Evolutionary conservation across 2,329 filamentous ascomycete genomes (phyloP), one percentile per base, ranked within the genome.

Genomic region (Thelonectria rubi): DNA sequence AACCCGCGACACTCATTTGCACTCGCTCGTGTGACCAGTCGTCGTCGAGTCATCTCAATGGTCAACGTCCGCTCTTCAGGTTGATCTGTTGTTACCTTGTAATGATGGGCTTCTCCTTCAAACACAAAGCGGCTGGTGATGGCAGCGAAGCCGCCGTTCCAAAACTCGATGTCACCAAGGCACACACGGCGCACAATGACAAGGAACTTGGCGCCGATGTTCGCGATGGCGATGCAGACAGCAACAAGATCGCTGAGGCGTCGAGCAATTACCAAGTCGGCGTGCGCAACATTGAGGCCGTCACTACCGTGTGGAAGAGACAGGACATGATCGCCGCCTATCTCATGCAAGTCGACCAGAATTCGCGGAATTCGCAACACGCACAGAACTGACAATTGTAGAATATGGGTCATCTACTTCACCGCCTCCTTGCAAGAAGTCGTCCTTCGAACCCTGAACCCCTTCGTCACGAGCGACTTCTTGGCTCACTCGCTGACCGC

Each of bases 281-380:
- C 72, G 80, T 84, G 17, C 77, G 79, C 59, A 79, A 79, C 53
- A 77, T 83, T n/a, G 79, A 83, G 68, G 82, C 81, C 14, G 77
- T 78, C 9, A 79, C 82, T 26, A 65, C 63, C 7, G 66, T 69
- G 18, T 72, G 70, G 70, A 79, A 77, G 45, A 78, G 80, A 37
- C 82, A 81, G 32, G 73, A 81, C 52, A 73, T 84, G 14, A 75
- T 79, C n/a, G 18, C 73, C 1, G 79, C 81, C 39, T 83, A 83
- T 60, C 50, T 71, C 39, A 70, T 81, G 81, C 82, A 72, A 69
- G 80, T 37, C n/a, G 21, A 30, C 12, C 17, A 3, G 8, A 30
- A n/a, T n/a, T 11, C 21, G 18, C 30, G 6, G n/a, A 24, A 20
- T 11, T 18, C 10, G 42, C 32, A 30, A 30, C 20, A n/a, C 8